phyloP scores from a whole-genome alignment of 2,329 filamentous ascomycete genomes.

The Arthroderma sp. region DNA sequence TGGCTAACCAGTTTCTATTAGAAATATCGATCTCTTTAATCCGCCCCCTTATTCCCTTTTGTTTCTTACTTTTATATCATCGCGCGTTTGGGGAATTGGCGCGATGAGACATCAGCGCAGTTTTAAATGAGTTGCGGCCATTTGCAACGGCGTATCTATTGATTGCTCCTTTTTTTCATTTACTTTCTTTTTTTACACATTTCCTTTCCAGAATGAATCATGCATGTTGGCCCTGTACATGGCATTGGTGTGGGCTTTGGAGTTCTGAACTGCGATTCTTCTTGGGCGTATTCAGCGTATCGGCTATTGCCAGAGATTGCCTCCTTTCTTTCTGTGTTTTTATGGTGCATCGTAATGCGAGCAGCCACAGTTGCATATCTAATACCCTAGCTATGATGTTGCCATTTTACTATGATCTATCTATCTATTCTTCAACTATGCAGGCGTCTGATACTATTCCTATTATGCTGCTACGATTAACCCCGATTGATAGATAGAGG shows the following conservation, averaged over 20 bases:
- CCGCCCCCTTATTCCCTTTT: neutral
- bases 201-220: neutral
- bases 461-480: neutral
- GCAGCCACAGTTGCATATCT: neutral
- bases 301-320: constrained; percentile 1
- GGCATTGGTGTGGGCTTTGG: neutral
- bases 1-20: constrained; percentile 15
- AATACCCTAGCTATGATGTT: neutral
- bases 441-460: neutral
- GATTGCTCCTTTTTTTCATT: neutral
- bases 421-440: neutral
- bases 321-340: neutral
- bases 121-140: neutral
- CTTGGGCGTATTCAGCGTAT: neutral
- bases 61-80: neutral
- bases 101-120: neutral
- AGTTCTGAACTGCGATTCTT: neutral
- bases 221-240: neutral
- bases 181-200: neutral
- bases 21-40: constrained; percentile 36
- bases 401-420: no score
- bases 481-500: no score
- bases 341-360: neutral
- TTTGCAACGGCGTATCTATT: neutral
- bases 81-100: neutral